phyloP scores from a whole-genome alignment of 2,329 filamentous ascomycete genomes.

The Trichoderma endophyticum region DNA sequence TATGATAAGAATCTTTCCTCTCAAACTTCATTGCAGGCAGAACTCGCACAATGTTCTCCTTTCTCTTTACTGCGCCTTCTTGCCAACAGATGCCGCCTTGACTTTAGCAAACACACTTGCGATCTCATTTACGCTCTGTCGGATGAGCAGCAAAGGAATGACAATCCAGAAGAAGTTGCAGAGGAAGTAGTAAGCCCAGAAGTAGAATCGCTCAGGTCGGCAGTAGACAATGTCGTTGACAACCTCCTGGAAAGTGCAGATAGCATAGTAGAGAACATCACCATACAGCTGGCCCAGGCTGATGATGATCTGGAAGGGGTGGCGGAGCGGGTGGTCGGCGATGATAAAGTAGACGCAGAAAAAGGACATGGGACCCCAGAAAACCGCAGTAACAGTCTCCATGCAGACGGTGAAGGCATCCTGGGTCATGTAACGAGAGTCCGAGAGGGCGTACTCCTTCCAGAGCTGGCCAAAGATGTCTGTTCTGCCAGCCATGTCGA shows the following conservation, averaged over 20 bases:
- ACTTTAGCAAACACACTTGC: slow-evolving; percentile 29
- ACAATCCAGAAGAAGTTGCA: slow-evolving; percentile 54
- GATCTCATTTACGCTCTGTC: slow-evolving; percentile 28
- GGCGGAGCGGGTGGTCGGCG: slow-evolving; percentile 42
- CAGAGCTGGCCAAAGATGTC: slow-evolving; percentile 52
- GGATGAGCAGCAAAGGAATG: slow-evolving; percentile 39
- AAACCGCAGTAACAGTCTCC: slow-evolving; percentile 51
- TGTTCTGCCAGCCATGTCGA: slow-evolving; percentile 37
- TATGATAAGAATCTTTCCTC: background rate
- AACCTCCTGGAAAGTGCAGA: slow-evolving; percentile 42
- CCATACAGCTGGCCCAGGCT: slow-evolving; percentile 51
- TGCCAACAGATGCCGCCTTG: slow-evolving; percentile 25
- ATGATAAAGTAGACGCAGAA: slow-evolving; percentile 44
- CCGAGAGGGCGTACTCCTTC: slow-evolving; percentile 57
- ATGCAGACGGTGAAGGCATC: slow-evolving; percentile 55
- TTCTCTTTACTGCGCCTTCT: slow-evolving; percentile 25
- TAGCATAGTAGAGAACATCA: slow-evolving; percentile 50
- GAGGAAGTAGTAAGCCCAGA: slow-evolving; percentile 51
- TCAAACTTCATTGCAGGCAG: background rate
- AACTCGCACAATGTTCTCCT: background rate
- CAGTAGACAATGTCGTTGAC: slow-evolving; percentile 43
- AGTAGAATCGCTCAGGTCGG: slow-evolving; percentile 51
- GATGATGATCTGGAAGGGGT: slow-evolving; percentile 47
- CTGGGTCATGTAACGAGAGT: slow-evolving; percentile 53
- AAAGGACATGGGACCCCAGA: slow-evolving; percentile 54